phyloP scores from a whole-genome alignment of 257 asterid species.

The Craterostigma plantagineum region DNA sequence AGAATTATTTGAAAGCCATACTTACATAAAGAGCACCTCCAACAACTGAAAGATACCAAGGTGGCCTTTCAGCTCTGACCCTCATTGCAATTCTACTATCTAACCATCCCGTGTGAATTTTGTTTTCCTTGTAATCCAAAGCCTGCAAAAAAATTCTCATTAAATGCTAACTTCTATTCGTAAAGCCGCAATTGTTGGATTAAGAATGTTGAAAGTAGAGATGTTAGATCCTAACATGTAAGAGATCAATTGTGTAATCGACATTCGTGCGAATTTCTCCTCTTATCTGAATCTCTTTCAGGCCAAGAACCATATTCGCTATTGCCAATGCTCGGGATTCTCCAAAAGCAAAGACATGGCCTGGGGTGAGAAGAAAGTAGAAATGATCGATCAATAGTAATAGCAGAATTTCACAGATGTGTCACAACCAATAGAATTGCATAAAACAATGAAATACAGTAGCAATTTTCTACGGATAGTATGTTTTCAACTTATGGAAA shows the following conservation, averaged over 20 bases:
- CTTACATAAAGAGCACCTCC: slow-evolving; percentile 99
- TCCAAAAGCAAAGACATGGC: slow-evolving; percentile 96
- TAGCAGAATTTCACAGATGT: slow-evolving; percentile 10
- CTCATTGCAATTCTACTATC: slow-evolving; percentile 99
- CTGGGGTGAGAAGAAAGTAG: slow-evolving; percentile 22
- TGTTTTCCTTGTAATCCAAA: slow-evolving; percentile 83
- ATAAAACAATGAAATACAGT: too few relatives aligned
- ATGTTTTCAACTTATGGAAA: too few relatives aligned
- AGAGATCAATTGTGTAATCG: slow-evolving; percentile 93
- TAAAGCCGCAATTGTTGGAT: slow-evolving; percentile 12
- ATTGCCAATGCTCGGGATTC: slow-evolving; percentile 97
- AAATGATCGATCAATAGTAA: slow-evolving; percentile 34
- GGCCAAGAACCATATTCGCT: slow-evolving; percentile 99
- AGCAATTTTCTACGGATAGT: background rate
- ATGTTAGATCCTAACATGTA: slow-evolving; percentile 73
- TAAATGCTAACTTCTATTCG: slow-evolving; percentile 2
- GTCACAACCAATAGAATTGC: too few relatives aligned
- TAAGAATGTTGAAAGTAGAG: background rate
- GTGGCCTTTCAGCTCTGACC: slow-evolving; percentile 99
- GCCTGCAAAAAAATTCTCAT: slow-evolving; percentile 47
- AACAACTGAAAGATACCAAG: slow-evolving; percentile 97
- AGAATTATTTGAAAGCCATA: slow-evolving; percentile 2
- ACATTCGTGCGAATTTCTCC: slow-evolving; percentile 98
- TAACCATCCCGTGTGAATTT: slow-evolving; percentile 97
- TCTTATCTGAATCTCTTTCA: slow-evolving; percentile 95